Evolutionary conservation across 2,329 filamentous ascomycete genomes (phyloP).

Genomic region (Hymenoscyphus repandus): DNA sequence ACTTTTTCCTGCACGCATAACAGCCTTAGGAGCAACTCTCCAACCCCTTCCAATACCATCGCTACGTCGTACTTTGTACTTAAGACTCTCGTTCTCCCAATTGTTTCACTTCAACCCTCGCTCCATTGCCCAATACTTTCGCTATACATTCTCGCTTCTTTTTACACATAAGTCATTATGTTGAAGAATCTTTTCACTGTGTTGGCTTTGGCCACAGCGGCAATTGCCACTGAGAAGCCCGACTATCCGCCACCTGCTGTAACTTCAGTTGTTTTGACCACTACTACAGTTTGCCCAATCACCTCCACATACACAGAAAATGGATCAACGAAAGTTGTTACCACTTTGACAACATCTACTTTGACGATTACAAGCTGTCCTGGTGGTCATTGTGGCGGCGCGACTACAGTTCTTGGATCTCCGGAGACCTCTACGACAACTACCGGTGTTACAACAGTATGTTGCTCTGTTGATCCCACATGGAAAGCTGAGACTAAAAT

Average conservation of each 20-base stretch:
- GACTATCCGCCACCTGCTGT: not conserved
- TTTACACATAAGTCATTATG: conserved; percentile 19
- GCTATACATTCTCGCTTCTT: conserved; percentile 7
- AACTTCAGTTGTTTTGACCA: conserved; percentile 19
- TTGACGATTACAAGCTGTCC: conserved; percentile 24
- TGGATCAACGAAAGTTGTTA: conserved; percentile 23
- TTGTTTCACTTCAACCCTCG: conserved; percentile 12
- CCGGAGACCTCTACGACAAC: conserved; percentile 13
- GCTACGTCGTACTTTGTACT: conserved; percentile 31
- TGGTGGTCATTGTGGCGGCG: conserved; percentile 11
- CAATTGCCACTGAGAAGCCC: conserved; percentile 11
- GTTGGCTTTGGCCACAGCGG: conserved; percentile 24
- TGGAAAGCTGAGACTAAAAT: too few species aligned
- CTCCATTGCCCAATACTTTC: not conserved
- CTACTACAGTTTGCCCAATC: conserved; percentile 22
- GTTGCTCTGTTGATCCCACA: too few species aligned
- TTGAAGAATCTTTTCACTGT: conserved; percentile 24
- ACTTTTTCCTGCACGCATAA: conserved; percentile 18
- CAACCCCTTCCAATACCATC: conserved; percentile 39
- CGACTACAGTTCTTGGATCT: conserved; percentile 14
- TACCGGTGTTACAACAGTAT: conserved; percentile 13
- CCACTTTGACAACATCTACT: conserved; percentile 24
- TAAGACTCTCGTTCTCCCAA: conserved; percentile 23
- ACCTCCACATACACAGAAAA: conserved; percentile 17
- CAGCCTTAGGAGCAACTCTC: conserved; percentile 22